Evolutionary conservation across 148 eudicot genomes (phyloP).

Genomic region (Polygonum maritimum): DNA sequence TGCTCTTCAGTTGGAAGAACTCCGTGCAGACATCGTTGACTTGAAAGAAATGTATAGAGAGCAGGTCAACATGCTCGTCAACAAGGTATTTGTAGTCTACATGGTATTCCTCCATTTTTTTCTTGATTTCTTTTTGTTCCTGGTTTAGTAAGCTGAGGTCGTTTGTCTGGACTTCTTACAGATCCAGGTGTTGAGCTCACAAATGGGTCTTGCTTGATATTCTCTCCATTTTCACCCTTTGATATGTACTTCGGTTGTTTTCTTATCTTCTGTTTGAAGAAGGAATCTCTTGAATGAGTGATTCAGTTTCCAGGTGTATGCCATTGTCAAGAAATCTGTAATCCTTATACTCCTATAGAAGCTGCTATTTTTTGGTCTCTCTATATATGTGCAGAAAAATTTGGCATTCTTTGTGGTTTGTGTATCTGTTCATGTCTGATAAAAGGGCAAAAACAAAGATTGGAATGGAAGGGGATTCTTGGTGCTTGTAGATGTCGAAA

Average conservation of each 20-base stretch:
- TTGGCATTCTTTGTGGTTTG: background rate
- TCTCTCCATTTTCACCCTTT: background rate
- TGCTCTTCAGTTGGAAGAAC: conserved; percentile 77
- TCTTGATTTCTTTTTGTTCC: background rate
- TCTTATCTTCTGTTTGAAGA: no score
- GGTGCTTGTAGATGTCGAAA: background rate
- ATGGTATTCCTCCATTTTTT: background rate
- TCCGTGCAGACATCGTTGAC: conserved; percentile 91
- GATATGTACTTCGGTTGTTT: no score
- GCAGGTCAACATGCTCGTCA: conserved; percentile 88
- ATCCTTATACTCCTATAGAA: background rate
- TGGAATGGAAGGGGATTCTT: background rate
- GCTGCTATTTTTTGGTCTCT: background rate
- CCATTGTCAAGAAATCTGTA: background rate
- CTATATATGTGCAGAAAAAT: background rate
- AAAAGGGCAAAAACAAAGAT: background rate
- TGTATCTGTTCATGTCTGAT: background rate
- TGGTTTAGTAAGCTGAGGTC: background rate
- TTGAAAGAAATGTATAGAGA: conserved; percentile 98
- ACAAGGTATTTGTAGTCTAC: conserved; percentile 41
- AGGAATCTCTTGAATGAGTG: no score
- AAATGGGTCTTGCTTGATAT: conserved; percentile 22
- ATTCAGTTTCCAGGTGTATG: background rate
- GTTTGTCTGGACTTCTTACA: conserved; percentile 16
- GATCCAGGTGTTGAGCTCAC: conserved; percentile 57